Conservation (phyloP, 768 basidiomycete species). For the Trichaptum fuscoviolaceum region DNA sequence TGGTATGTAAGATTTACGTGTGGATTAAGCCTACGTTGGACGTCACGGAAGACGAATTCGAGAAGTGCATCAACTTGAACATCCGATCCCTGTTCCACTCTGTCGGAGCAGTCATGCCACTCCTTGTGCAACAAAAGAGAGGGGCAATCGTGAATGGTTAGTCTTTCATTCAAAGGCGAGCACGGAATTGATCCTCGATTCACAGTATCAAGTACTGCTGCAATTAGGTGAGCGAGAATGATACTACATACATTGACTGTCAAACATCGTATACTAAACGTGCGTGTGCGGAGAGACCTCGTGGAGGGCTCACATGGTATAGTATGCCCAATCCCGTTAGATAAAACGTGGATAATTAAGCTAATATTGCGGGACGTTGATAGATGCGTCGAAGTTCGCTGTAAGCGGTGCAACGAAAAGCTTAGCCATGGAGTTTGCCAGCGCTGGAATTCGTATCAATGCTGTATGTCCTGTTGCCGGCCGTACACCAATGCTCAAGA, state of each 20-base stretch:
- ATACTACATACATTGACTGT: neutral
- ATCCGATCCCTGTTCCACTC: constrained; percentile 33
- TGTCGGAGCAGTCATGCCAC: constrained; percentile 12
- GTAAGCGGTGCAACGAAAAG: constrained; percentile 32
- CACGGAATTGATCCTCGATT: neutral
- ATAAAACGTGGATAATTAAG: neutral
- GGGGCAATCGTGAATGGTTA: constrained; percentile 36
- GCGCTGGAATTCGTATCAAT: constrained; percentile 36
- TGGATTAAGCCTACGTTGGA: constrained; percentile 24
- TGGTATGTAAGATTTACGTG: constrained; percentile 10
- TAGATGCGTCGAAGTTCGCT: constrained; percentile 31
- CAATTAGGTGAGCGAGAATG: constrained; percentile 25
- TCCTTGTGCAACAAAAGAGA: constrained; percentile 16
- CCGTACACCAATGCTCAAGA: constrained; percentile 7
- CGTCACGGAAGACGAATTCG: constrained; percentile 31
- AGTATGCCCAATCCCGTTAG: constrained; percentile 21
- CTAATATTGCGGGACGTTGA: neutral
- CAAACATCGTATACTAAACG: constrained; percentile 7
- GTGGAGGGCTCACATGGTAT: constrained; percentile 19
- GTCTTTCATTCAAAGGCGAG: constrained; percentile 8
- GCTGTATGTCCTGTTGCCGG: constrained; percentile 22
- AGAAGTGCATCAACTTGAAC: constrained; percentile 33
- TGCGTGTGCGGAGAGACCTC: constrained; percentile 12
- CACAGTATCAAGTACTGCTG: neutral
- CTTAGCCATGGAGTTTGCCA: constrained; percentile 33